Conservation (phyloP, 23 red algal genomes). For the Porphyridium purpureum region DNA sequence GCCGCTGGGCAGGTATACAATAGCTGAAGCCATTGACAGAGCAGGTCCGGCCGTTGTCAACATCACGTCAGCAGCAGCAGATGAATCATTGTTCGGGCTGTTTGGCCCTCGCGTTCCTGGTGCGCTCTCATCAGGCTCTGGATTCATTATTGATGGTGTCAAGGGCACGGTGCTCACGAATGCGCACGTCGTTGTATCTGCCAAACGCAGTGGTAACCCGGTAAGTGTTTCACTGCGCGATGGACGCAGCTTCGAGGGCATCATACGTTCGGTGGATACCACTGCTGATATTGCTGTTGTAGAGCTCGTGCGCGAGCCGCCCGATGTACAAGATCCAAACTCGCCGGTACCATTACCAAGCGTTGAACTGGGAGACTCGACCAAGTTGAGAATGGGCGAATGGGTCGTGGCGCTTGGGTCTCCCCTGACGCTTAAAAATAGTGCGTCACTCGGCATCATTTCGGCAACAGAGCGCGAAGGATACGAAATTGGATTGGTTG, state of each 20-base stretch:
- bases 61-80: no score
- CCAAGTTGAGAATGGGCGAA: conserved; percentile 50
- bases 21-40: no score
- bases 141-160: conserved; percentile 56
- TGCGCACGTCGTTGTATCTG: conserved; percentile 49
- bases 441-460: conserved; percentile 62
- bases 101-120: background rate
- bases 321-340: conserved; percentile 4
- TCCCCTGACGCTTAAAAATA: conserved; percentile 73
- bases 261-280: conserved; percentile 12
- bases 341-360: conserved; percentile 15
- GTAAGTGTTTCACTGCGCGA: conserved; percentile 18
- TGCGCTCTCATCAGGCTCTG: conserved; percentile 48
- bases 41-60: background rate
- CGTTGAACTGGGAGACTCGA: conserved; percentile 51
- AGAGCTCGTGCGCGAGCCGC: background rate
- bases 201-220: background rate
- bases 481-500: conserved; percentile 23
- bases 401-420: conserved; percentile 79
- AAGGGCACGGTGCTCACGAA: conserved; percentile 81
- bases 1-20: no score
- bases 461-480: conserved; percentile 53
- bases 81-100: no score
- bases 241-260: conserved; percentile 23
- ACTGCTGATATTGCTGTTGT: conserved; percentile 21